Evolutionary conservation across 805 yeast species (phyloP).

Genomic region (Monosporozyma aerobia): DNA sequence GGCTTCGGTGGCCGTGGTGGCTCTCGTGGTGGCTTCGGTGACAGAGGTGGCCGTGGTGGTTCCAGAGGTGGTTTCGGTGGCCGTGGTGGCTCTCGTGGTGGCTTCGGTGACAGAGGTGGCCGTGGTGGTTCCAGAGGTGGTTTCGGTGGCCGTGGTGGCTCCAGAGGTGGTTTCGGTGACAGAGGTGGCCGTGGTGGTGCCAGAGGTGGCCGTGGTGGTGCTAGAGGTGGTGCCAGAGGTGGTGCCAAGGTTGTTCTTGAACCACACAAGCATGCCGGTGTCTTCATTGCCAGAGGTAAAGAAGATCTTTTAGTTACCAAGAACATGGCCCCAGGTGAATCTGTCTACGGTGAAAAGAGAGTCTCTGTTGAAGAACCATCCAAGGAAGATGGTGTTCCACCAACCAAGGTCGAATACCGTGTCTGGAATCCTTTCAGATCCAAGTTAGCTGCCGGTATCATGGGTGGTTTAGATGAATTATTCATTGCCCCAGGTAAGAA

Average conservation of each 20-base stretch:
- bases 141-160: slow-evolving; percentile 39
- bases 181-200: slow-evolving; percentile 40
- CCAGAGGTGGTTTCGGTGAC: slow-evolving; percentile 40
- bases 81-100: slow-evolving; percentile 38
- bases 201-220: slow-evolving; percentile 51
- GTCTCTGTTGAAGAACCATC: slow-evolving; percentile 88
- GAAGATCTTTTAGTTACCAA: slow-evolving; percentile 96
- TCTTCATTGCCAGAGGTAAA: slow-evolving; percentile 98
- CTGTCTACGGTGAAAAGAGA: slow-evolving; percentile 98
- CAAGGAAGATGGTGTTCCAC: slow-evolving; percentile 75
- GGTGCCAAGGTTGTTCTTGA: slow-evolving; percentile 96
- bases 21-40: slow-evolving; percentile 47
- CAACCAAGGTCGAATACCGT: slow-evolving; percentile 96
- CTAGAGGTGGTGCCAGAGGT: slow-evolving; percentile 73
- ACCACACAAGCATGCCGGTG: slow-evolving; percentile 99
- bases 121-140: slow-evolving; percentile 49
- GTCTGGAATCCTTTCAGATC: slow-evolving; percentile 99
- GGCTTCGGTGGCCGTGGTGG: slow-evolving; percentile 44
- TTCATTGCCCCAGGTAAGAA: slow-evolving; percentile 97
- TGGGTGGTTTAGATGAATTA: slow-evolving; percentile 98
- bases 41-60: slow-evolving; percentile 42
- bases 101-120: slow-evolving; percentile 44
- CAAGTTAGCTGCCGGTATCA: slow-evolving; percentile 98
- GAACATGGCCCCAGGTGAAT: slow-evolving; percentile 96
- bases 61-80: slow-evolving; percentile 38